Base-by-base conservation (phyloP, 495 filamentous ascomycete genomes). In the Aspergillus coremiiformis region DNA sequence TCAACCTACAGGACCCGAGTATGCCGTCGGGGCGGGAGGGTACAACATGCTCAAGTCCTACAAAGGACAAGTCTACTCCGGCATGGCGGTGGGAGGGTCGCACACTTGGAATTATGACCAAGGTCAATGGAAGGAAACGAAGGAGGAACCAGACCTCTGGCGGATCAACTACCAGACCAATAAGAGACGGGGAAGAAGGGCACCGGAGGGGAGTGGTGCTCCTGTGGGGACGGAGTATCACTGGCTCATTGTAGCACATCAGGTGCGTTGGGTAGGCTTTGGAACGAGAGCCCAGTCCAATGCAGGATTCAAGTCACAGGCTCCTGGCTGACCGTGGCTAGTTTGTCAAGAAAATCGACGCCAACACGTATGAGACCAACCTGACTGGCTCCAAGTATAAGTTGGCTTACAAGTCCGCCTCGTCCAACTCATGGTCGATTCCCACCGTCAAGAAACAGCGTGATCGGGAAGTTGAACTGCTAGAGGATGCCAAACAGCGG, bases 321-420 rank as follows among this genome's bases (percentile, higher is more conserved):
- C 3, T 2, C 11, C n/a, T 1, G 10, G 15, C 27, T 47, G 1
- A 35, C 44, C 4, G 2, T 33, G 27, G 14, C 8, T 42, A 70
- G 68, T 55, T 65, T 53, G 68, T 72, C 29, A 57, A 58, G 39
- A 70, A 70, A 37, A 27, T 64, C 29, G 68, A 70, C 39, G 64
- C 62, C 14, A 72, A 70, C 44, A 67, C 65, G 1, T 70, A 72
- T 48, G 65, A 70, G 51, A 67, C 66, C 1, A 59, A 63, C 46
- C 52, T 72, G 3, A 60, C 57, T 11, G 67, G 67, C 0, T 66
- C 68, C 19, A 72, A 72, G 43, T 68, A 67, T 49, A 72, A 67
- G 44, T 47, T 70, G 44, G 66, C 65, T 22, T 64, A 70, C 39
- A 70, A 66, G 37, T 57, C 59, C 9, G 58, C 55, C 5, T 49